Evolutionary conservation across 179 eudicot genomes (phyloP).

Genomic region (Beta lomatogona): DNA sequence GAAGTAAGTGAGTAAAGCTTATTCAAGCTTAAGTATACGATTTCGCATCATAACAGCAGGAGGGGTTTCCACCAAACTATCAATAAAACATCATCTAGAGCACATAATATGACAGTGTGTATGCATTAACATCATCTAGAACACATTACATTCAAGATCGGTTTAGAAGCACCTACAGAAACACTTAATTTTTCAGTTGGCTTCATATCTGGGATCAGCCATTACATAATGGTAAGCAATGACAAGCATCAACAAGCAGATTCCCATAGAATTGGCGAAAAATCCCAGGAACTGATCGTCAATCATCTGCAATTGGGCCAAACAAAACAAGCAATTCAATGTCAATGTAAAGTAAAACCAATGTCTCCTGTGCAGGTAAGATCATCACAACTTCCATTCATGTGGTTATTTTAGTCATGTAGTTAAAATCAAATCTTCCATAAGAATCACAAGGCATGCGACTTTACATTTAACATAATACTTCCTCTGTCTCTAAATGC

Average conservation of each 20-base stretch:
- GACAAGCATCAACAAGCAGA: conserved; percentile 52
- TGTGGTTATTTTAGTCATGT: neutral
- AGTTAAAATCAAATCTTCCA: neutral
- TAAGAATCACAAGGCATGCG: neutral
- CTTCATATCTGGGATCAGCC: conserved; percentile 66
- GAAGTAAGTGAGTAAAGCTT: no score
- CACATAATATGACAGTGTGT: neutral
- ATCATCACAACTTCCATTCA: neutral
- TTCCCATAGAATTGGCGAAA: conserved; percentile 63
- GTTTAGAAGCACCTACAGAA: neutral
- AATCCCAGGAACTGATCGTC: conserved; percentile 66
- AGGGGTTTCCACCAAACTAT: neutral
- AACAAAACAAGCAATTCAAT: neutral
- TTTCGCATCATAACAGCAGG: neutral
- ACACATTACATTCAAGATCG: neutral
- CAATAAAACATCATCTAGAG: neutral
- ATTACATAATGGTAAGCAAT: conserved; percentile 68
- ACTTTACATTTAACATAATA: neutral
- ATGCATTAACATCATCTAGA: neutral
- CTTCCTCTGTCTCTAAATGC: neutral
- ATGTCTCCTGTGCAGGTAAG: neutral
- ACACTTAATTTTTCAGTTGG: conserved; percentile 33
- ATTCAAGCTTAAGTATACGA: no score
- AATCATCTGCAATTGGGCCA: conserved; percentile 48
- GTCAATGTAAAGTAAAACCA: neutral